phyloP scores from a whole-genome alignment of 2,329 filamentous ascomycete species.

The Pseudocercospora eumusae region DNA sequence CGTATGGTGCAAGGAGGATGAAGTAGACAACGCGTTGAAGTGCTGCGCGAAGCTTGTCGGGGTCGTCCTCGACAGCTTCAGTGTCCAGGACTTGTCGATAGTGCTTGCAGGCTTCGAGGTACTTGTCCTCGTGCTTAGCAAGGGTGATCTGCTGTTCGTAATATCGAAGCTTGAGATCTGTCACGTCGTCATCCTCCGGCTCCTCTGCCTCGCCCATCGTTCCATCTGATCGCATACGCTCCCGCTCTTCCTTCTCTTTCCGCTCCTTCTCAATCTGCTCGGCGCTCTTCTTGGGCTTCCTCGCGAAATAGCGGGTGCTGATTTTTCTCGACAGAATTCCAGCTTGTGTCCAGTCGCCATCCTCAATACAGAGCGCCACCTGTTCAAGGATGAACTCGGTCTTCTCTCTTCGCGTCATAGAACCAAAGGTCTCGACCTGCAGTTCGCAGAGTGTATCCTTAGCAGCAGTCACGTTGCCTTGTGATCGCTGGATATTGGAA shows the following conservation, averaged over 20 bases:
- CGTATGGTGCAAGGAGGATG: conserved; percentile 91
- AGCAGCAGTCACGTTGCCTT: conserved; percentile 87
- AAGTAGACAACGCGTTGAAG: conserved; percentile 97
- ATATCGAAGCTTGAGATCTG: conserved; percentile 90
- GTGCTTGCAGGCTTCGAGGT: conserved; percentile 96
- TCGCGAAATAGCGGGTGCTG: conserved; percentile 85
- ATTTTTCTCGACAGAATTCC: conserved; percentile 94
- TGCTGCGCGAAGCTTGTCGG: conserved; percentile 77
- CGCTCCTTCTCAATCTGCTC: conserved; percentile 89
- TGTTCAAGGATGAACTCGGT: conserved; percentile 98
- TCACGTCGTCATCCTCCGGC: conserved; percentile 84
- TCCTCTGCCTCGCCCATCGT: conserved; percentile 68
- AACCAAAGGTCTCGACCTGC: conserved; percentile 98
- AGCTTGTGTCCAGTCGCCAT: conserved; percentile 93
- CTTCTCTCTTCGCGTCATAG: conserved; percentile 96
- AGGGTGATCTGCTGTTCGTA: conserved; percentile 97
- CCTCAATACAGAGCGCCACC: conserved; percentile 91
- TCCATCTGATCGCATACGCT: conserved; percentile 62
- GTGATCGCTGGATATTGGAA: conserved; percentile 94
- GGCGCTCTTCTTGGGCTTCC: conserved; percentile 85
- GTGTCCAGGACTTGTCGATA: conserved; percentile 97
- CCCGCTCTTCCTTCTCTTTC: conserved; percentile 82
- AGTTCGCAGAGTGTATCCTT: conserved; percentile 94
- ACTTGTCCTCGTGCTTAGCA: conserved; percentile 96
- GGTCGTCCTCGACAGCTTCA: conserved; percentile 88